These are phyloP conservation scores for Petunia hybrid DNA, from an alignment of 305 asterid genomes.

Conservation along the genomic window DNA sequence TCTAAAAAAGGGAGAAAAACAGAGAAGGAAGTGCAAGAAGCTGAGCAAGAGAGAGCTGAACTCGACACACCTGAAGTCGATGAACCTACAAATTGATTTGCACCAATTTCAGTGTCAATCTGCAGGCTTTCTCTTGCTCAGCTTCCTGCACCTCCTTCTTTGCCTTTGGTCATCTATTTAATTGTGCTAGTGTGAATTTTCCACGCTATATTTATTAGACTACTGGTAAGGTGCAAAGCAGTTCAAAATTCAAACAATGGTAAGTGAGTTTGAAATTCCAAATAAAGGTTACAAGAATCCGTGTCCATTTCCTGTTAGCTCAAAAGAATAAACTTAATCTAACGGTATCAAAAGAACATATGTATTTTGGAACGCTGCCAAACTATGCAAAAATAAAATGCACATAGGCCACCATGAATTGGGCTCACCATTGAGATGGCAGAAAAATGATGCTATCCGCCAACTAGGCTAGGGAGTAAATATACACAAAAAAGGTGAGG, in stretches of 20 bases:
- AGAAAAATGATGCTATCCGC: no score
- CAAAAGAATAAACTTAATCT: no score
- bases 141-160: not conserved
- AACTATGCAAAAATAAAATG: no score
- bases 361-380: no score
- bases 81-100: conserved; percentile 23
- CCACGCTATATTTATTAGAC: not conserved
- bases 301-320: not conserved
- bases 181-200: not conserved
- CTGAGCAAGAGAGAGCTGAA: conserved; percentile 87
- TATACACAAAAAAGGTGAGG: no score
- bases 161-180: no score
- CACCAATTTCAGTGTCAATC: conserved; percentile 19
- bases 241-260: not conserved
- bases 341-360: no score
- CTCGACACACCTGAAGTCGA: conserved; percentile 40
- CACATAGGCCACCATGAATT: no score
- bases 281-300: not conserved
- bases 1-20: conserved; percentile 94
- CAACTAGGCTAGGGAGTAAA: no score
- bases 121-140: not conserved
- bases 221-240: not conserved
- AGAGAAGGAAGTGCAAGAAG: conserved; percentile 95
- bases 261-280: not conserved
- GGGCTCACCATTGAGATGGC: no score